Evolutionary conservation across 805 yeast genomes (phyloP).

Genomic region (Teunomyces gatunensis): DNA sequence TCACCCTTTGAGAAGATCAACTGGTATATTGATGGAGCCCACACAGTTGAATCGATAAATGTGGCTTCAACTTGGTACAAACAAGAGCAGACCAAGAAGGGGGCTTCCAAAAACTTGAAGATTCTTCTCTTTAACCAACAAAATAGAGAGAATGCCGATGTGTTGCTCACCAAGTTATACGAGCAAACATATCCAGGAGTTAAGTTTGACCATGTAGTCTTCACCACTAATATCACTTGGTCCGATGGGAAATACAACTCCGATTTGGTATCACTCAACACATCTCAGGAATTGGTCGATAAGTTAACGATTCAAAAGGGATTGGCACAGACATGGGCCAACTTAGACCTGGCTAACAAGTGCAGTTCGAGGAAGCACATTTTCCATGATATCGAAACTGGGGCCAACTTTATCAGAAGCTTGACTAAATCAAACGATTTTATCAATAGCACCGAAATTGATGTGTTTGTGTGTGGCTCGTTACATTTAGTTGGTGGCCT

Average conservation of each 20-base stretch:
- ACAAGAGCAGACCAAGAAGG: conserved; percentile 10
- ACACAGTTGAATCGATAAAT: conserved; percentile 80
- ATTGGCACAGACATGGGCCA: conserved; percentile 68
- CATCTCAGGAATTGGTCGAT: conserved; percentile 74
- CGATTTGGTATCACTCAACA: conserved; percentile 84
- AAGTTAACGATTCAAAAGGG: conserved; percentile 76
- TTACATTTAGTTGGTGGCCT: conserved; percentile 94
- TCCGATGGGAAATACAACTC: conserved; percentile 72
- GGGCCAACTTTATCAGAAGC: conserved; percentile 53
- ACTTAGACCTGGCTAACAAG: conserved; percentile 38
- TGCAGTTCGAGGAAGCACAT: conserved; percentile 45
- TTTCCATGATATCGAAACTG: conserved; percentile 72
- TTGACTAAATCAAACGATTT: conserved; percentile 34
- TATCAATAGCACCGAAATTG: conserved; percentile 31
- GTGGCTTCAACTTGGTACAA: conserved; percentile 84
- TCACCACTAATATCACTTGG: conserved; percentile 93
- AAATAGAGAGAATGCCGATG: conserved; percentile 73
- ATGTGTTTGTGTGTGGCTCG: conserved; percentile 92
- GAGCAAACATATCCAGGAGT: conserved; percentile 34
- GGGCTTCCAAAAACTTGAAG: conserved; percentile 30
- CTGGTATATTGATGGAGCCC: conserved; percentile 97
- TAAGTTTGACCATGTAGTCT: conserved; percentile 71
- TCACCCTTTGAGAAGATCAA: conserved; percentile 42
- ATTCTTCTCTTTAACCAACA: conserved; percentile 91
- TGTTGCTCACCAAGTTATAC: conserved; percentile 55